phyloP scores from a whole-genome alignment of 192 early-diverging fungal genomes.

The Spizellomyces sp. region DNA sequence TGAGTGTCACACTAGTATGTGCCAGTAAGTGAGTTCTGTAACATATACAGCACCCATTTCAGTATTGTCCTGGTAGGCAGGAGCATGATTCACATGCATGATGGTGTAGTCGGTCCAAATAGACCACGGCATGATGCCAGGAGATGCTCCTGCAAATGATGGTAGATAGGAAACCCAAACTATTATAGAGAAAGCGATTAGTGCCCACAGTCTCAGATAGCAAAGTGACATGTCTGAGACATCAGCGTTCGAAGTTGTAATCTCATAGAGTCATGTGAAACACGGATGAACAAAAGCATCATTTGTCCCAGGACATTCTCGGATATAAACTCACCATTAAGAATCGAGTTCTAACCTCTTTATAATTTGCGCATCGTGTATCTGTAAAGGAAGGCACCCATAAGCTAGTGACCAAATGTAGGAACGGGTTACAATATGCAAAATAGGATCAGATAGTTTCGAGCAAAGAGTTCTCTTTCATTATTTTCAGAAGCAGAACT shows the following conservation, averaged over 20 bases:
- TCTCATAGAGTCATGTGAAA: neutral
- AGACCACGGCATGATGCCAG: neutral
- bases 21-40: neutral
- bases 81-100: neutral
- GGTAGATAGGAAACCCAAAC: no score
- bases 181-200: no score
- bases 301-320: neutral
- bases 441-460: neutral
- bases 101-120: neutral
- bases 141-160: no score
- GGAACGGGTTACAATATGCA: neutral
- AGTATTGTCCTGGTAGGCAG: neutral
- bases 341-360: no score
- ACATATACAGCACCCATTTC: neutral
- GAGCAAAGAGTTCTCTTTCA: constrained; percentile 16
- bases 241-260: no score
- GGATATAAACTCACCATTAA: no score
- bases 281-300: neutral
- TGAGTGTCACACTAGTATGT: neutral
- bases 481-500: constrained; percentile 18
- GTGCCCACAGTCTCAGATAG: no score
- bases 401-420: neutral
- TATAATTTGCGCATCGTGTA: no score
- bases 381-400: no score
- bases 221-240: no score